Percentiles rank a stretch among this genome's conserved stretches.
These are phyloP conservation scores for Sugiyamaella paludigena DNA, from an alignment of 1,139 yeast genomes.

Conservation along the genomic window DNA sequence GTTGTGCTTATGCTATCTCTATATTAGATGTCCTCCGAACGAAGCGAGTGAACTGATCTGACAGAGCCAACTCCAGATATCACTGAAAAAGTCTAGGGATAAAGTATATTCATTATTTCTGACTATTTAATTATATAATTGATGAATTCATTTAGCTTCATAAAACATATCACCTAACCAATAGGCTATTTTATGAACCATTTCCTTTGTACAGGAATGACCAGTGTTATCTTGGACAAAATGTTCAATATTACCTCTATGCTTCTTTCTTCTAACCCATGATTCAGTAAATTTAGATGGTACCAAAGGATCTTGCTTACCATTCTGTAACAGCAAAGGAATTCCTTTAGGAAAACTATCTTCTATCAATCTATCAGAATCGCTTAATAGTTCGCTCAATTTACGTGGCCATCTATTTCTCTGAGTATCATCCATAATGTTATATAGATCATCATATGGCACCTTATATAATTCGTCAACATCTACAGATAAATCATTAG, in stretches of 20 bases:
- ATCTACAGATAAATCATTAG: too few relatives aligned
- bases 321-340: conserved; percentile 5
- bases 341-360: conserved; percentile 1
- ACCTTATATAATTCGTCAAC: neutral
- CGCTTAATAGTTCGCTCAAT: neutral
- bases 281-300: conserved; percentile 1
- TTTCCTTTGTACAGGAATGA: conserved; percentile 8
- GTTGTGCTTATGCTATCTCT: too few relatives aligned
- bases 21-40: too few relatives aligned
- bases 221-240: conserved; percentile 10
- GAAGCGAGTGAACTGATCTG: too few relatives aligned
- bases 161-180: conserved; percentile 1
- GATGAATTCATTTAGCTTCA: too few relatives aligned
- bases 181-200: conserved; percentile 5
- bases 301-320: conserved; percentile 4
- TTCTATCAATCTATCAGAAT: neutral
- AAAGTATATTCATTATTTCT: too few relatives aligned
- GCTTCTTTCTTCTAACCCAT: conserved; percentile 1
- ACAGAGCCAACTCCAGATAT: too few relatives aligned
- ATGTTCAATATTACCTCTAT: neutral
- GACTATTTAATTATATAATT: neutral
- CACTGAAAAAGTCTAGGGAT: too few relatives aligned
- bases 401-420: neutral
- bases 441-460: neutral
- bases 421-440: neutral